A percentile compares a stretch with the other conserved stretches of the same genome.
Evolutionary conservation across 2,329 filamentous ascomycete genomes (phyloP).

Genomic region (Claviceps capensis): DNA sequence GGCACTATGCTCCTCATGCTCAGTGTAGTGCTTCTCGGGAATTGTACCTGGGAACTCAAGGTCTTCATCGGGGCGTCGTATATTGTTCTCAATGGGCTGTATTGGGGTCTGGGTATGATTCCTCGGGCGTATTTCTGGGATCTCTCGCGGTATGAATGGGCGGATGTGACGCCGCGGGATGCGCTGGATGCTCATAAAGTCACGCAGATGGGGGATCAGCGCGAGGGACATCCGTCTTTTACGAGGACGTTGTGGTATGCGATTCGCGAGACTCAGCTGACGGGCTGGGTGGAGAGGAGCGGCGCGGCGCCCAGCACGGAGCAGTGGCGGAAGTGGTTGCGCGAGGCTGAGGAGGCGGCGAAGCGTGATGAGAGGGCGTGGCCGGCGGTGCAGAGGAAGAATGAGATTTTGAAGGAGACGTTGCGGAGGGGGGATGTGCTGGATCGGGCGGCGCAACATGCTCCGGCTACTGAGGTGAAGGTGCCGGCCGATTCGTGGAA

Average conservation of each 20-base stretch:
- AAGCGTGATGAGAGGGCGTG: slow-evolving; percentile 20
- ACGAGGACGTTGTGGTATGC: slow-evolving; percentile 46
- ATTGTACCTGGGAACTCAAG: slow-evolving; percentile 47
- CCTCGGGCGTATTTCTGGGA: slow-evolving; percentile 41
- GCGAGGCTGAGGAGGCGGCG: slow-evolving; percentile 30
- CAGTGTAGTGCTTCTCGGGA: slow-evolving; percentile 45
- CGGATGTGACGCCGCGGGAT: slow-evolving; percentile 27
- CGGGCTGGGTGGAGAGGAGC: slow-evolving; percentile 37
- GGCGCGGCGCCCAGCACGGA: slow-evolving; percentile 37
- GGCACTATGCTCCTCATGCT: slow-evolving; percentile 49
- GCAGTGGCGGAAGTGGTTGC: slow-evolving; percentile 41
- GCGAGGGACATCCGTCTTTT: slow-evolving; percentile 32
- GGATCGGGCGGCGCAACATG: slow-evolving; percentile 18
- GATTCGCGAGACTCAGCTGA: slow-evolving; percentile 38
- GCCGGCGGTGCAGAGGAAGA: slow-evolving; percentile 34
- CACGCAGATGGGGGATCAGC: slow-evolving; percentile 17
- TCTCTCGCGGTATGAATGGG: slow-evolving; percentile 34
- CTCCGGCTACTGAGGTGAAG: slow-evolving; percentile 16
- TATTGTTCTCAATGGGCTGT: slow-evolving; percentile 44
- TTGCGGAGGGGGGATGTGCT: slow-evolving; percentile 7
- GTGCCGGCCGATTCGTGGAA: slow-evolving; percentile 5
- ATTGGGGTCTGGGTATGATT: slow-evolving; percentile 42
- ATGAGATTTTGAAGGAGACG: slow-evolving; percentile 30
- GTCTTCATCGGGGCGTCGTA: slow-evolving; percentile 44
- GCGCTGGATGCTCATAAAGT: slow-evolving; percentile 21